Evolutionary conservation across 2,329 filamentous ascomycete species (phyloP), one percentile per base, ranked within the genome.

Genomic region (Monosporascus sp.): DNA sequence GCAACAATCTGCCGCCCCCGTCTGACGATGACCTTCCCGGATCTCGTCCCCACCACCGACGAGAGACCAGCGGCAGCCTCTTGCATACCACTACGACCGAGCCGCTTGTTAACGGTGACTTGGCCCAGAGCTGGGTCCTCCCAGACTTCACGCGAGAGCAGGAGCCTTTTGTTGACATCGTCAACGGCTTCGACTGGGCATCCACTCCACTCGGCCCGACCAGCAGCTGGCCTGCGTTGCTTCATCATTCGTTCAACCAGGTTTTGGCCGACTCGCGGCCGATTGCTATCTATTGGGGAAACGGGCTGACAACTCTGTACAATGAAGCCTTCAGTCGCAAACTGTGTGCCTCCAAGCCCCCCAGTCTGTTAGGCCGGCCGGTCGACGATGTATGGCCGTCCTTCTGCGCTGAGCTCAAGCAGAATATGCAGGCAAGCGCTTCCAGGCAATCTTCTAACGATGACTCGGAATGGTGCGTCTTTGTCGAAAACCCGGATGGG

Each of bases 321-420:
- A 91, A 91, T 60, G 86, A 88, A 61, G 84, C 86, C 0, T 89
- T 89, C 60, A 76, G 81, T 16, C 24, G 22, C 54, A 71, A 78
- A 53, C 74, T 87, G 19, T 83, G 83, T 49, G 85, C 84, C 14
- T 76, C 83, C 52, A 85, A 84, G 54, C 86, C 89, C 62, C 86
- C 86, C 1, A 61, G 63, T 2, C 68, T 88, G 11, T 79, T 89
- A 68, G 86, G 86, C 2, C 78, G 80, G 61, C 76, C 75, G 26
- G 70, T 87, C 55, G 73, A 74, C 26, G 75, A 83, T 40, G 79
- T 81, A 4, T 89, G 85, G 85, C 72, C 74, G 4, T 84, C 87
- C 56, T 67, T 67, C 11, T 68, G 67, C 48, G 56, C 63, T 35
- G 63, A 63, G 45, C 60, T 78, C 19, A 72, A 71, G 55, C 63